phyloP scores from a whole-genome alignment of 768 basidiomycete genomes.

The Phaeotremella skinneri region DNA sequence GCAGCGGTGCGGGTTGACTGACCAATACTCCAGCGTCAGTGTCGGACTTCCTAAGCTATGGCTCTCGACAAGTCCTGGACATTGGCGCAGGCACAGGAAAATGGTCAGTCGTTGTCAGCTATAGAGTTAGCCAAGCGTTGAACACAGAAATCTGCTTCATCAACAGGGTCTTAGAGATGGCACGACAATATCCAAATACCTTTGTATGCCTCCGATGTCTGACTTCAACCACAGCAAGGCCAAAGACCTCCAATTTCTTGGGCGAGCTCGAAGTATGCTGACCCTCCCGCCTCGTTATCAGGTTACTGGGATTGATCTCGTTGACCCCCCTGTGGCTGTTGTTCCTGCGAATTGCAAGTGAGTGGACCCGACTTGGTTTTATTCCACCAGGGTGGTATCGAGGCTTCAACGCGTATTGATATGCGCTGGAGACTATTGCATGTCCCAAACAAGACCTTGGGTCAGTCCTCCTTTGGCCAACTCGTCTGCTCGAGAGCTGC shows the following conservation, averaged over 20 bases:
- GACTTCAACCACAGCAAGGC: too few relatives aligned
- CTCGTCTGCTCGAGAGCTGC: too few relatives aligned
- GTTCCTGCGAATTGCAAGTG: not conserved
- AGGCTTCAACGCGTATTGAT: too few relatives aligned
- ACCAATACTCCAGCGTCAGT: too few relatives aligned
- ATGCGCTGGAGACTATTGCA: too few relatives aligned
- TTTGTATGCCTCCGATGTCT: not conserved
- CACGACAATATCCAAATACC: not conserved
- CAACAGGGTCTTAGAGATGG: slow-evolving; percentile 1
- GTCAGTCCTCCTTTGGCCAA: too few relatives aligned
- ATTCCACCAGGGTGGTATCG: not conserved
- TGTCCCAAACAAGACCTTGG: too few relatives aligned
- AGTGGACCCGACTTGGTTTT: not conserved
- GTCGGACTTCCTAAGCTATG: not conserved
- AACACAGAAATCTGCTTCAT: not conserved
- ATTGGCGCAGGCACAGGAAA: not conserved
- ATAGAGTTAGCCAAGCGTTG: not conserved
- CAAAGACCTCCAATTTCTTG: too few relatives aligned
- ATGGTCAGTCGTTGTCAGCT: too few relatives aligned
- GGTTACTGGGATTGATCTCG: slow-evolving; percentile 4
- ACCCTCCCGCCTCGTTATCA: not conserved
- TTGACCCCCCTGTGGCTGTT: not conserved
- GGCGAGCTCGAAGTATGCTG: not conserved
- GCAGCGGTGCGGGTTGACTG: too few relatives aligned
- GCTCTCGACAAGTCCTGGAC: not conserved